A percentile compares a stretch with the other conserved stretches of the same genome.
Conservation (phyloP, 1,284 basidiomycete genomes). For the Blastosporella zonata region DNA sequence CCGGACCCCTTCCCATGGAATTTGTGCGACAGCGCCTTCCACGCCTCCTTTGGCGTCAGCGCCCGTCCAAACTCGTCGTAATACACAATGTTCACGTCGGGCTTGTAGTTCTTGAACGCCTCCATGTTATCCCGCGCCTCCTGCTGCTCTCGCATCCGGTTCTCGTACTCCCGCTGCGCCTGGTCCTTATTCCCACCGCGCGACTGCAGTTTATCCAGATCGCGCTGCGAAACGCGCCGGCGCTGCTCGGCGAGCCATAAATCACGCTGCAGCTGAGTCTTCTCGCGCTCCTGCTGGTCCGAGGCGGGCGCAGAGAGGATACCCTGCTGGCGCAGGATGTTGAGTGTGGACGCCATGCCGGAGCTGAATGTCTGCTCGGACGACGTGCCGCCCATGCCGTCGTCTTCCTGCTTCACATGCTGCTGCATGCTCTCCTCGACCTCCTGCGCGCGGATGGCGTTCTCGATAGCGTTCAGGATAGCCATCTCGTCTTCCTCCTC, state of each 20-base stretch:
- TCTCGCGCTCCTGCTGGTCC: constrained; percentile 79
- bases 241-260: constrained; percentile 89
- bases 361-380: constrained; percentile 71
- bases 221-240: constrained; percentile 70
- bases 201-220: constrained; percentile 72
- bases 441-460: constrained; percentile 59
- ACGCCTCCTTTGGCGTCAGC: constrained; percentile 92
- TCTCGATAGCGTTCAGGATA: constrained; percentile 72
- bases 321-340: constrained; percentile 90
- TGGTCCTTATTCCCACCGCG: constrained; percentile 90
- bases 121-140: constrained; percentile 85
- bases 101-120: constrained; percentile 91
- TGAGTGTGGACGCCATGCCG: constrained; percentile 87
- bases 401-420: constrained; percentile 32
- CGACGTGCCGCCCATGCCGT: constrained; percentile 56
- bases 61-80: constrained; percentile 94
- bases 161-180: constrained; percentile 92
- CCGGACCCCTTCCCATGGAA: constrained; percentile 96
- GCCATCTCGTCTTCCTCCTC: constrained; percentile 65
- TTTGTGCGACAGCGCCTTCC: constrained; percentile 93
- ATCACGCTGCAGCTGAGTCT: constrained; percentile 81
- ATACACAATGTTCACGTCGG: constrained; percentile 95
- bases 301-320: constrained; percentile 66
- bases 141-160: constrained; percentile 86
- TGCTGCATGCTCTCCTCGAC: constrained; percentile 43